A percentile compares a stretch with the other conserved stretches of the same genome.
Evolutionary conservation across 2,329 filamentous ascomycete species (phyloP).

Genomic region (Daldinia sp.): DNA sequence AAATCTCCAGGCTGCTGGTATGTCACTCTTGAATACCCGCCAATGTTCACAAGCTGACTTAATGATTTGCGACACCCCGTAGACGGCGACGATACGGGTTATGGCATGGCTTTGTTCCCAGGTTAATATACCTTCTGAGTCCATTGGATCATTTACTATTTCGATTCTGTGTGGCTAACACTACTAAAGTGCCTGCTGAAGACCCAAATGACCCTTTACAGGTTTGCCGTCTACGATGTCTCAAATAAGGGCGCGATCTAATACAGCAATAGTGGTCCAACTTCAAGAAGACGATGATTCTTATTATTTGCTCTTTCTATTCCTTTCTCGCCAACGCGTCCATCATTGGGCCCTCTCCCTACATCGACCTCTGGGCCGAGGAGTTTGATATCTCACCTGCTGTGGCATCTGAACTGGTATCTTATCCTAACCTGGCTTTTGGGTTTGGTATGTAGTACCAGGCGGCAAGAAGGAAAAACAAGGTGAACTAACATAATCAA

Average conservation of each 20-base stretch:
- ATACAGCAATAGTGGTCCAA: conserved; percentile 56
- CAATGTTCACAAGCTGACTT: not conserved
- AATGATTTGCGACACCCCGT: not conserved
- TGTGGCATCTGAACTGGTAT: conserved; percentile 63
- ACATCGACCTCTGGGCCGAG: conserved; percentile 62
- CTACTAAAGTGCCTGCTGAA: conserved; percentile 38
- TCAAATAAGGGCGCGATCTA: not conserved
- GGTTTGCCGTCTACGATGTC: conserved; percentile 17
- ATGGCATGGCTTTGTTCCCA: conserved; percentile 43
- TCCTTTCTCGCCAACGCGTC: conserved; percentile 67
- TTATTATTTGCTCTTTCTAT: conserved; percentile 63
- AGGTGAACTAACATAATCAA: conserved; percentile 29
- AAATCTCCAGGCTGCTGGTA: conserved; percentile 42
- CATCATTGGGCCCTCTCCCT: conserved; percentile 65
- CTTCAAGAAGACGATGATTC: conserved; percentile 65
- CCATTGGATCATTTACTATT: not conserved
- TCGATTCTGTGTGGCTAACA: not conserved
- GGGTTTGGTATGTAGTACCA: conserved; percentile 55
- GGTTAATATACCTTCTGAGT: not conserved
- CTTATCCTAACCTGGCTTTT: conserved; percentile 68
- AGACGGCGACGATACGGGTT: conserved; percentile 45
- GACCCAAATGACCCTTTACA: conserved; percentile 45
- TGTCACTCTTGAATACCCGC: conserved; percentile 1
- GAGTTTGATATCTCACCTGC: conserved; percentile 61
- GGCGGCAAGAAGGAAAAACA: not conserved